A percentile compares a stretch with the other conserved stretches of the same genome.
These are phyloP conservation scores for Sindora glabra DNA, from an alignment of 306 rosid genomes.

Conservation along the genomic window DNA sequence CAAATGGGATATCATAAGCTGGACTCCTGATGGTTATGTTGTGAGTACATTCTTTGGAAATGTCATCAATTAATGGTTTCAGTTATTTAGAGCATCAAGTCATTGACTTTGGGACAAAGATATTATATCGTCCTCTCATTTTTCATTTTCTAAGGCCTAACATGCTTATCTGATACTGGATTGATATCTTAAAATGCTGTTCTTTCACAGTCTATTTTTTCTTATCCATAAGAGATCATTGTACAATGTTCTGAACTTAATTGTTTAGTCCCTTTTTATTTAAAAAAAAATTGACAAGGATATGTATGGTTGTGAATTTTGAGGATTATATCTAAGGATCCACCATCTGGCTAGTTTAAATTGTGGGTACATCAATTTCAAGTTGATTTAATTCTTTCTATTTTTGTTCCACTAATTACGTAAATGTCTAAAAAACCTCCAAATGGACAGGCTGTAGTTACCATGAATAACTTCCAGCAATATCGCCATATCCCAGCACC, in stretches of 20 bases:
- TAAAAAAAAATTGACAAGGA: no score
- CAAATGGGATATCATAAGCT: conserved; percentile 64
- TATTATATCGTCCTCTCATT: no score
- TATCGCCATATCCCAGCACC: conserved; percentile 74
- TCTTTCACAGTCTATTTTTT: not conserved
- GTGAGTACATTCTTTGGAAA: conserved; percentile 48
- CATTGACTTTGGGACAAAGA: no score
- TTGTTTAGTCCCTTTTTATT: no score
- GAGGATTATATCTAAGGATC: not conserved
- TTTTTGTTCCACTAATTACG: not conserved
- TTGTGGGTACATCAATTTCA: not conserved
- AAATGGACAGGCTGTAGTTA: conserved; percentile 58
- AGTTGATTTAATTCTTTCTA: conserved; percentile 2
- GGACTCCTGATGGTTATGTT: conserved; percentile 75
- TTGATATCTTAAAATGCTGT: not conserved
- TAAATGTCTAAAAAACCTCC: conserved; percentile 14
- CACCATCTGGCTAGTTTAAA: not conserved
- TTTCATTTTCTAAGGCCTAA: no score
- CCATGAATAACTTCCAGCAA: conserved; percentile 71
- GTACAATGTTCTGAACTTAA: no score
- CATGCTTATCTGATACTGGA: not conserved
- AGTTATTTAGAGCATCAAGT: no score
- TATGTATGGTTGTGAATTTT: not conserved
- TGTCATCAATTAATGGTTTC: no score
- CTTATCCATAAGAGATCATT: not conserved